A percentile compares a stretch with the other conserved stretches of the same genome.
These are phyloP conservation scores for Dalechampia spathulata DNA, from an alignment of 441 rosid species.

Conservation along the genomic window DNA sequence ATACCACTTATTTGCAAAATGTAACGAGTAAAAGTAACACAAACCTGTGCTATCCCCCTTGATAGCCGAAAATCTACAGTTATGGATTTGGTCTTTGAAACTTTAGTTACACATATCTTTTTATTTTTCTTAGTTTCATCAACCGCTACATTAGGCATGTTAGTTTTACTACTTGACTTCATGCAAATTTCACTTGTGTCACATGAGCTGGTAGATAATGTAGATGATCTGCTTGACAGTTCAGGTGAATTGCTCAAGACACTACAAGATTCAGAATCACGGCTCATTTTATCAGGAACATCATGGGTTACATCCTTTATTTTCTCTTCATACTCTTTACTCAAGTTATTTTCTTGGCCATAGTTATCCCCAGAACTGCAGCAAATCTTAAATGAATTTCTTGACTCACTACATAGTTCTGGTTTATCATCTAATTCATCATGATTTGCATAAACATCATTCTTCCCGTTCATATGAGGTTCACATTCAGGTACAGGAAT, in stretches of 20 bases:
- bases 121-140: slow-evolving; percentile 49
- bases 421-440: slow-evolving; percentile 21
- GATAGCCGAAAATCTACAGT: slow-evolving; percentile 92
- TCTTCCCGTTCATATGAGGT: slow-evolving; percentile 27
- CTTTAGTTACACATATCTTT: slow-evolving; percentile 55
- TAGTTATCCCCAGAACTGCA: slow-evolving; percentile 24
- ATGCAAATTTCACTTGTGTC: slow-evolving; percentile 37
- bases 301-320: slow-evolving; percentile 36
- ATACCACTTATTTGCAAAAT: slow-evolving; percentile 7
- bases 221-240: slow-evolving; percentile 32
- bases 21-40: slow-evolving; percentile 5
- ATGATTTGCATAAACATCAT: slow-evolving; percentile 19
- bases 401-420: slow-evolving; percentile 18
- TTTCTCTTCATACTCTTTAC: slow-evolving; percentile 27
- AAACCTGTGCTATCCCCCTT: slow-evolving; percentile 96
- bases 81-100: slow-evolving; percentile 72
- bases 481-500: slow-evolving; percentile 31
- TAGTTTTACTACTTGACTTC: slow-evolving; percentile 33
- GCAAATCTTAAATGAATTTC: slow-evolving; percentile 28
- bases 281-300: slow-evolving; percentile 23
- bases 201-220: slow-evolving; percentile 31
- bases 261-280: slow-evolving; percentile 32
- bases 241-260: slow-evolving; percentile 29
- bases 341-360: slow-evolving; percentile 12
- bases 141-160: slow-evolving; percentile 28